These are phyloP conservation scores for Larix sibirica DNA, from an alignment of 83 land plant species.

Conservation along the genomic window DNA sequence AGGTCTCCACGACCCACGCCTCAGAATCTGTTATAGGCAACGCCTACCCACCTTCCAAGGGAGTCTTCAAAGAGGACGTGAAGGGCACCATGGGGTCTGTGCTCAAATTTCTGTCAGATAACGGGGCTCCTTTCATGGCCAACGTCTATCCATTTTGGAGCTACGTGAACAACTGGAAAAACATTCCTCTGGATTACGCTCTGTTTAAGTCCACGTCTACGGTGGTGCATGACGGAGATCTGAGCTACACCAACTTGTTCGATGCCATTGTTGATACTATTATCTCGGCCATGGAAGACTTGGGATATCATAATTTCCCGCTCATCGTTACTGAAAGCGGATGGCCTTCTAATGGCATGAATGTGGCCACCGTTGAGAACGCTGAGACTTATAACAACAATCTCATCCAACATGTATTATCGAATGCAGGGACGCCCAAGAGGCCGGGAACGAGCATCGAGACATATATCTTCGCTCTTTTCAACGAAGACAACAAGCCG, in stretches of 20 bases:
- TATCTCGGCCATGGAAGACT: neutral
- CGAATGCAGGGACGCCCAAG: constrained; percentile 36
- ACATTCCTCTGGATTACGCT: neutral
- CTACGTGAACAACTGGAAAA: constrained; percentile 18
- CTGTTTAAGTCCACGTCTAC: neutral
- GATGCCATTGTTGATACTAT: neutral
- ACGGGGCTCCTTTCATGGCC: constrained; percentile 23
- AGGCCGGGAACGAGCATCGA: constrained; percentile 28
- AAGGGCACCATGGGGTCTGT: constrained; percentile 21
- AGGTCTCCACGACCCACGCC: constrained; percentile 54
- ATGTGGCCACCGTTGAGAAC: constrained; percentile 23
- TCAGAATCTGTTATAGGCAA: constrained; percentile 24
- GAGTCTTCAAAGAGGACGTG: constrained; percentile 25
- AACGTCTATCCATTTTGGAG: constrained; percentile 41
- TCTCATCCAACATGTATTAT: constrained; percentile 20
- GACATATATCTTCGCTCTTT: constrained; percentile 38
- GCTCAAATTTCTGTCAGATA: constrained; percentile 17
- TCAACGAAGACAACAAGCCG: constrained; percentile 35
- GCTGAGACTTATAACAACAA: constrained; percentile 36
- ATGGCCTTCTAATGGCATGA: constrained; percentile 48
- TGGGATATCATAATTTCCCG: neutral
- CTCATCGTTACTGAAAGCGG: constrained; percentile 42
- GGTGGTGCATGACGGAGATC: neutral
- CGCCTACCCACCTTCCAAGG: constrained; percentile 60
- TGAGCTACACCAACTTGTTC: neutral